Percentiles rank a stretch among this genome's conserved stretches.
These are phyloP conservation scores for Schizosaccharomyces versatilis DNA, from an alignment of 1,139 yeast genomes.

Conservation along the genomic window DNA sequence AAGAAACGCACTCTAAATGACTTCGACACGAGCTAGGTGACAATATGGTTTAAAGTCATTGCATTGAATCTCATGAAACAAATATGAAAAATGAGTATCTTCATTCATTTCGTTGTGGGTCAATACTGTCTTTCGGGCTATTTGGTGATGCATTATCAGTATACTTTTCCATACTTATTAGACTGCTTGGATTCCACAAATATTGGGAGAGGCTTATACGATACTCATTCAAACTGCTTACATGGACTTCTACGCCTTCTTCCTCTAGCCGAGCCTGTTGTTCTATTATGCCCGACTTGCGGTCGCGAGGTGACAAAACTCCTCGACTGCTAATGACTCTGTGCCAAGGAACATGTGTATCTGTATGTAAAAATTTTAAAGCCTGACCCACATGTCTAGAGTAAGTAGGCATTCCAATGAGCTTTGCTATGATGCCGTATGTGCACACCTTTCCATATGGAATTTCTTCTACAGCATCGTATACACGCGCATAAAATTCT, in stretches of 20 bases:
- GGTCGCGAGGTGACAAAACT: constrained; percentile 33
- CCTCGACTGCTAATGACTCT: constrained; percentile 46
- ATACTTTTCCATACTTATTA: too few species aligned
- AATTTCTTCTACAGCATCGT: constrained; percentile 29
- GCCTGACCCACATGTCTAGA: constrained; percentile 58
- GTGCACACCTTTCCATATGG: constrained; percentile 50
- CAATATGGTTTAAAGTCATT: too few species aligned
- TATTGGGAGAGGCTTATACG: background rate
- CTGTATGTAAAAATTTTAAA: constrained; percentile 28
- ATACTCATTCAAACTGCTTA: background rate
- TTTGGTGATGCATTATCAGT: too few species aligned
- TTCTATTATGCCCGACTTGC: constrained; percentile 16
- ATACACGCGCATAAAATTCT: constrained; percentile 42
- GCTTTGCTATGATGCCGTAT: constrained; percentile 51
- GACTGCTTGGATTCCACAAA: background rate
- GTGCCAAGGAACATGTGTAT: constrained; percentile 52
- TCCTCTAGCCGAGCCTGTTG: constrained; percentile 28
- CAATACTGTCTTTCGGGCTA: too few species aligned
- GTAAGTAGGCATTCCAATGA: constrained; percentile 39
- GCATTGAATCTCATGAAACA: too few species aligned
- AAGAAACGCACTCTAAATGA: too few species aligned
- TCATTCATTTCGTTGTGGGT: too few species aligned
- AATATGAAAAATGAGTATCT: too few species aligned
- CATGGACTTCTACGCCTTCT: constrained; percentile 29
- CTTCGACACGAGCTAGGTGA: too few species aligned